Evolutionary conservation across 305 asterid species (phyloP).

Genomic region (Fraxinus paxiana): DNA sequence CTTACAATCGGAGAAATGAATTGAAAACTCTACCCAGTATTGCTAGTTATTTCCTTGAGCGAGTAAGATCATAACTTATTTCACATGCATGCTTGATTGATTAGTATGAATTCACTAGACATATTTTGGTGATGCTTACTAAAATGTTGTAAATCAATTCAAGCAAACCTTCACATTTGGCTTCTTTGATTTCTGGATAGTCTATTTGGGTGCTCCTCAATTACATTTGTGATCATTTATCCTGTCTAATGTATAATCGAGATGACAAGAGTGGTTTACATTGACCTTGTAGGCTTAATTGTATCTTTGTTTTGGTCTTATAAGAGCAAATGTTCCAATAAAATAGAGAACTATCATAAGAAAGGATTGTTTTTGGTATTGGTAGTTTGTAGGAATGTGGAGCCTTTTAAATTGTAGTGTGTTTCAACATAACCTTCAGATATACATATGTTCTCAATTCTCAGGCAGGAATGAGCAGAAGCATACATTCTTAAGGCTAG

Average conservation of each 20-base stretch:
- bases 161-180: background rate
- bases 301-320: background rate
- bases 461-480: background rate
- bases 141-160: background rate
- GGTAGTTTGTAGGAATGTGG: background rate
- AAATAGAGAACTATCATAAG: background rate
- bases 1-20: conserved; percentile 83
- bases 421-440: background rate
- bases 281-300: background rate
- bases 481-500: background rate
- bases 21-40: conserved; percentile 68
- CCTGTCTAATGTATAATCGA: background rate
- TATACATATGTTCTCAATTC: background rate
- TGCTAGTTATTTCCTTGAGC: conserved; percentile 86
- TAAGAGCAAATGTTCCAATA: background rate
- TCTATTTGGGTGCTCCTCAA: background rate
- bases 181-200: background rate
- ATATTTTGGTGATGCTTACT: background rate
- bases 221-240: background rate
- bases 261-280: background rate
- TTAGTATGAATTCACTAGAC: background rate
- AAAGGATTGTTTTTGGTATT: background rate
- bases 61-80: conserved; percentile 49
- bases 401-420: background rate
- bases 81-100: conserved; percentile 11